A percentile compares a stretch with the other conserved stretches of the same genome.
Conservation (phyloP, 2,329 filamentous ascomycete species). For the Hypoxylon sp. region DNA sequence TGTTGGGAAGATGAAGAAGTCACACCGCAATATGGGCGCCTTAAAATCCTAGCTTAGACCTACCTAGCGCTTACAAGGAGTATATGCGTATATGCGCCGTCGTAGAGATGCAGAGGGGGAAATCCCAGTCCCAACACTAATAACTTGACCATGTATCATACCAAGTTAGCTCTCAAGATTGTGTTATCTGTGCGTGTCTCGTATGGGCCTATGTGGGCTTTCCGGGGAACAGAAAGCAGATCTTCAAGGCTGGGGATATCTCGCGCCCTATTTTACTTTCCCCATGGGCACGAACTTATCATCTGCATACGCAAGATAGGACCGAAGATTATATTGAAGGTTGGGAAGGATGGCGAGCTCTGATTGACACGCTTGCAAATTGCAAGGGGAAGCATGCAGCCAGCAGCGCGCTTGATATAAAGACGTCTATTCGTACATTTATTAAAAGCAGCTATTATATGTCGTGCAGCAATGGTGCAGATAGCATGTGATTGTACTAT, state of each 20-base stretch:
- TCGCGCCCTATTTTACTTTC: constrained; percentile 19
- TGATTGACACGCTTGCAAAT: constrained; percentile 34
- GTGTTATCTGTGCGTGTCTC: neutral
- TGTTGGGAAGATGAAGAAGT: constrained; percentile 1
- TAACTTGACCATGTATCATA: neutral
- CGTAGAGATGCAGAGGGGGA: constrained; percentile 6
- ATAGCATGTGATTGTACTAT: constrained; percentile 35
- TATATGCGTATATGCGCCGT: neutral
- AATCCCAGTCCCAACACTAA: constrained; percentile 6
- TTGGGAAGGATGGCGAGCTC: constrained; percentile 21
- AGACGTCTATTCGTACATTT: constrained; percentile 14
- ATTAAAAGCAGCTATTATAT: constrained; percentile 16
- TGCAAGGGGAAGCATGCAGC: constrained; percentile 18
- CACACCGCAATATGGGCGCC: constrained; percentile 29
- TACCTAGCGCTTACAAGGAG: constrained; percentile 30
- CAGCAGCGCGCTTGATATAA: constrained; percentile 20
- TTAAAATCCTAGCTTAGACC: constrained; percentile 9
- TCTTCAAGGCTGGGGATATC: constrained; percentile 22
- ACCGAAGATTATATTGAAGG: constrained; percentile 39
- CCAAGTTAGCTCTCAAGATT: neutral
- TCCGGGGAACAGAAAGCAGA: constrained; percentile 15
- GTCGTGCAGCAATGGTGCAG: constrained; percentile 29
- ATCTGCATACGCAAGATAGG: constrained; percentile 31
- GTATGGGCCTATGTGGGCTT: neutral
- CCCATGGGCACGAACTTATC: constrained; percentile 30